Evolutionary conservation across 805 yeast genomes (phyloP).

Genomic region (Wickerhamiella musiphila): DNA sequence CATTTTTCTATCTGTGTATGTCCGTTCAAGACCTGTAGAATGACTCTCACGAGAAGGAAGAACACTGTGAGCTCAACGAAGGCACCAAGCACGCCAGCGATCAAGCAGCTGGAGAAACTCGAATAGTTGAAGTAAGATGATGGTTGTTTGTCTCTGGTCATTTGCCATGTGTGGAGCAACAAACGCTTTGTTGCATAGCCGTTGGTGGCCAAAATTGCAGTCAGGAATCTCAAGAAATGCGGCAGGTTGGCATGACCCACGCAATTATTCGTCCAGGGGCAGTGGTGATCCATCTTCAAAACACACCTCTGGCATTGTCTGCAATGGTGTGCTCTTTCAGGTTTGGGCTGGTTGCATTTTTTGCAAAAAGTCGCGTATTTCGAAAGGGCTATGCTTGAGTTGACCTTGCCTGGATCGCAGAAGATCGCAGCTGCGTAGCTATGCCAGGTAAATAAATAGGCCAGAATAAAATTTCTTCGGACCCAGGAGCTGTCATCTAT

Average conservation of each 20-base stretch:
- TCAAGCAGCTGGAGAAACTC: conserved; percentile 35
- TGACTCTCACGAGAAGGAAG: conserved; percentile 43
- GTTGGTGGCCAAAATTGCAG: conserved; percentile 28
- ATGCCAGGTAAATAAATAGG: conserved; percentile 38
- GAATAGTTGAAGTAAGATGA: conserved; percentile 41
- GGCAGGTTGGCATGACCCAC: conserved; percentile 71
- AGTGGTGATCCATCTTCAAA: conserved; percentile 45
- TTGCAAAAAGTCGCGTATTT: conserved; percentile 8
- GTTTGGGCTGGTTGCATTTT: conserved; percentile 19
- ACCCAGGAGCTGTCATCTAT: conserved; percentile 4
- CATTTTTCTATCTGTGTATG: conserved; percentile 82
- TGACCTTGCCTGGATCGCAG: conserved; percentile 39
- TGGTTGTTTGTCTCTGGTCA: conserved; percentile 24
- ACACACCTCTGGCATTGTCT: conserved; percentile 24
- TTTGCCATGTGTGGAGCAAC: conserved; percentile 8
- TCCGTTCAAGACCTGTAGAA: conserved; percentile 40
- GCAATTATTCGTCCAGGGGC: conserved; percentile 87
- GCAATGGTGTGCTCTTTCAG: conserved; percentile 30
- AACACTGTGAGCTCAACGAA: conserved; percentile 46
- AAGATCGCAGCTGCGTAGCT: conserved; percentile 55
- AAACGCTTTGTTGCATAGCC: conserved; percentile 18
- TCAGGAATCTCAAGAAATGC: conserved; percentile 55
- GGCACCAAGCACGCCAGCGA: conserved; percentile 37
- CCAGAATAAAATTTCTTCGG: conserved; percentile 5
- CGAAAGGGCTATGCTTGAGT: conserved; percentile 15